Evolutionary conservation across 768 basidiomycete genomes (phyloP).

Genomic region (Goffeauzyma gilvescens): DNA sequence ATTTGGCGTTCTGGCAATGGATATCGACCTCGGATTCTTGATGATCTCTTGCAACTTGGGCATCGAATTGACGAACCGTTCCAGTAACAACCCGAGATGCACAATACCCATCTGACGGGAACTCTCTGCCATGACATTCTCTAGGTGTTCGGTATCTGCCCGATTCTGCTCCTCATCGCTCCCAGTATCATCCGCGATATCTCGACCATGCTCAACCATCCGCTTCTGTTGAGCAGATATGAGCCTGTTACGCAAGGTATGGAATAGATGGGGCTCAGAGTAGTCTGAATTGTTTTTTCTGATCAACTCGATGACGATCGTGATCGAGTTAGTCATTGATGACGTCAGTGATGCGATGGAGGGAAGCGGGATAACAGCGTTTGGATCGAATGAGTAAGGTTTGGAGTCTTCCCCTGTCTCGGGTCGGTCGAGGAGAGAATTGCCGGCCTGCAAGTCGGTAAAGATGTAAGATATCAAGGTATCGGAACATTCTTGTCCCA

Average conservation of each 20-base stretch:
- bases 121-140: conserved; percentile 22
- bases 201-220: conserved; percentile 39
- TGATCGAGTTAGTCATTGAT: conserved; percentile 66
- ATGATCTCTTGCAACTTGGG: conserved; percentile 53
- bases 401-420: not conserved
- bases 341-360: conserved; percentile 37
- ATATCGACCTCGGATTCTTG: conserved; percentile 53
- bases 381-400: conserved; percentile 20
- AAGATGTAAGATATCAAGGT: conserved; percentile 61
- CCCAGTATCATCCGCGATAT: conserved; percentile 71
- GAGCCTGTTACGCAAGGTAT: conserved; percentile 72
- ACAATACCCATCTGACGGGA: conserved; percentile 40
- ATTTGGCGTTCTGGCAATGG: conserved; percentile 39
- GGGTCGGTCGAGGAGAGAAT: conserved; percentile 7
- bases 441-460: conserved; percentile 38
- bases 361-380: conserved; percentile 21
- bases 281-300: conserved; percentile 97
- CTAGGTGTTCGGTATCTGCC: conserved; percentile 20
- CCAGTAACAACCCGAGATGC: conserved; percentile 64
- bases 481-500: conserved; percentile 48
- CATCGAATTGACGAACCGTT: conserved; percentile 50
- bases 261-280: conserved; percentile 92
- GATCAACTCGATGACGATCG: conserved; percentile 79
- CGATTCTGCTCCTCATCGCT: conserved; percentile 25
- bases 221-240: conserved; percentile 64